Evolutionary conservation across 768 basidiomycete genomes (phyloP), one percentile per base, ranked within the genome.

Genomic region (Termitomyces bulborhizus): DNA sequence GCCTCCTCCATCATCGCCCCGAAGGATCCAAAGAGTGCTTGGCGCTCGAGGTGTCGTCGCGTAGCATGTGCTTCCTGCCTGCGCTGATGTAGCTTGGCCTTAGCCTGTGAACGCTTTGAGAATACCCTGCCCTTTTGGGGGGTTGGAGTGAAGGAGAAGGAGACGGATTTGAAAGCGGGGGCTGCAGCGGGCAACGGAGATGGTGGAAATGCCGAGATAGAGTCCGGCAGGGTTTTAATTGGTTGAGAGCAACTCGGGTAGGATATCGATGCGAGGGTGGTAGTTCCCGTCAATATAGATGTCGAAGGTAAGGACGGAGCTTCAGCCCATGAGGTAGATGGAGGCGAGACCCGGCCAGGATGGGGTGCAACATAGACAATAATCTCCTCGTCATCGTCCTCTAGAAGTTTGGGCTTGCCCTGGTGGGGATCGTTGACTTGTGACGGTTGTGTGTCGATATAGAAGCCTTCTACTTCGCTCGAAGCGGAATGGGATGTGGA

Each of bases 311-410:
- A 32, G 36, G 59, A 39, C 7, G 54, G 41, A 11, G 51, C 34
- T 46, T 54, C 42, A 36, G 53, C 18, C 15, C 15, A 13, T 42
- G 40, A 52, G 57, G 47, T 31, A 1, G 62, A 44, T 16, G 55
- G 57, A 4, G 43, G 53, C 27, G 58, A 55, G 29, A 63, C 46
- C 1, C 65, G 61, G 1, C 85, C 80, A 4, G 88, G 88, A 62
- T 87, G 80, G 0, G 89, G 88, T 0, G 88, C 87, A 26, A 83
- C 84, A 62, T 90, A 90, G 9, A 91, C 88, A 53, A 91, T 90
- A 4, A 80, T 64, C 54, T 91, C 89, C 18, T 87, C 85, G 31
- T 83, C 83, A 29, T 74, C 75, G 12, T 70, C 68, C 8, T 60
- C 60, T 29, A 64, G 60, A n/a, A 61, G 46, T 39, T 59, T 48